Conservation (phyloP, 2,329 filamentous ascomycete species). For the Sclerotinia nivalis region DNA sequence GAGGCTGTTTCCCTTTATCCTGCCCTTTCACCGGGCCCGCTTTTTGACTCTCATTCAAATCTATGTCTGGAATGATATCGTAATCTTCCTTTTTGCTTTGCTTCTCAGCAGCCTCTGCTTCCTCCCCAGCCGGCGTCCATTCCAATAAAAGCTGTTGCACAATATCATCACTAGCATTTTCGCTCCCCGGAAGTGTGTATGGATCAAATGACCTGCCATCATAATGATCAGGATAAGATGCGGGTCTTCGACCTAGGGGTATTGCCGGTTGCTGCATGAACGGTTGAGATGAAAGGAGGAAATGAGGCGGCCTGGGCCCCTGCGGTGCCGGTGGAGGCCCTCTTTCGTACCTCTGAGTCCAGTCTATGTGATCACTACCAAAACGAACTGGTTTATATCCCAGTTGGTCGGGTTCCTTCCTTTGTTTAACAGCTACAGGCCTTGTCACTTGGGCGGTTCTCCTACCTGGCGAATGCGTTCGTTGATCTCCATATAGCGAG, state of each 20-base stretch:
- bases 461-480: background rate
- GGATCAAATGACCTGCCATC: background rate
- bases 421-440: background rate
- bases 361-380: background rate
- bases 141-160: slow-evolving; percentile 17
- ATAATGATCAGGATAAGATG: background rate
- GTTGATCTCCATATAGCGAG: background rate
- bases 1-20: background rate
- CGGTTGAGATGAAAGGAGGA: background rate
- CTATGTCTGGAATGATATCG: background rate
- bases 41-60: background rate
- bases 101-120: background rate
- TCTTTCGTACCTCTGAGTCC: background rate
- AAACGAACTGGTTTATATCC: too few relatives aligned
- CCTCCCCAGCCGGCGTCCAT: slow-evolving; percentile 13
- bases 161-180: background rate
- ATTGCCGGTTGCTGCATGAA: background rate
- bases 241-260: background rate
- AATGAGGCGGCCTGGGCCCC: background rate
- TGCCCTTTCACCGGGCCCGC: background rate
- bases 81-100: background rate
- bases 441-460: background rate
- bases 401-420: background rate
- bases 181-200: background rate
- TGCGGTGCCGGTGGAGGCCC: background rate